These are phyloP conservation scores for Calonectria ilicicola DNA, from an alignment of 2,329 filamentous ascomycete genomes.

Conservation along the genomic window DNA sequence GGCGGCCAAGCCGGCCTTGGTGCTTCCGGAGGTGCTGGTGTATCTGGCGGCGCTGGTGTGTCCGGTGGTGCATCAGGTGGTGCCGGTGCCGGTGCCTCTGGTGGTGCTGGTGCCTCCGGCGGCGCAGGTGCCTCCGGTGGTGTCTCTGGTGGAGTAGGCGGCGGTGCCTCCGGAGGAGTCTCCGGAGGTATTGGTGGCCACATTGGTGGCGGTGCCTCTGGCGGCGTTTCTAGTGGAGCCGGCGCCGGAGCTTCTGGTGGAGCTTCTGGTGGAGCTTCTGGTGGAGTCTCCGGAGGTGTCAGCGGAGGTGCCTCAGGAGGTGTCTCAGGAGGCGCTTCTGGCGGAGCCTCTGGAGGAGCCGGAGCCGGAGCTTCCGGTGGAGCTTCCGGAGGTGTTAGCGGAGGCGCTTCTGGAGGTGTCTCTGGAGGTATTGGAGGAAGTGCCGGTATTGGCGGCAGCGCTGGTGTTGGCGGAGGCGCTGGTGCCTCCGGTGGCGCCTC, in stretches of 20 bases:
- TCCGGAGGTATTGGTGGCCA: not conserved
- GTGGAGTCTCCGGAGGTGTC: not conserved
- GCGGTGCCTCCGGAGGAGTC: not conserved
- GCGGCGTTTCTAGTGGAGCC: too few species aligned
- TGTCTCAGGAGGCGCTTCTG: not conserved
- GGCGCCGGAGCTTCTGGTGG: not conserved
- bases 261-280: not conserved
- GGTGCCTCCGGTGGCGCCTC: not conserved
- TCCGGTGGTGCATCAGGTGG: not conserved
- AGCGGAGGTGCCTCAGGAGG: not conserved
- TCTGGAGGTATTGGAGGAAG: not conserved
- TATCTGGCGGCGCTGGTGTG: not conserved
- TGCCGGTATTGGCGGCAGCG: not conserved
- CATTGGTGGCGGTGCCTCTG: not conserved
- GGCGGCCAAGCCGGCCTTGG: not conserved
- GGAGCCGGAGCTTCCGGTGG: not conserved
- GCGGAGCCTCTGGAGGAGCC: not conserved
- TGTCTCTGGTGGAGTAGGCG: not conserved
- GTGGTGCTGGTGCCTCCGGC: not conserved
- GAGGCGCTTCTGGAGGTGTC: not conserved
- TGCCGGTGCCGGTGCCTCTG: not conserved
- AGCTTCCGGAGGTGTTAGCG: not conserved
- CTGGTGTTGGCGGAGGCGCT: not conserved
- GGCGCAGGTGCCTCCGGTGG: not conserved
- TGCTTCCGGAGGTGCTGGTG: not conserved